Conservation (phyloP, 768 basidiomycete species). For the Russula foetens region DNA sequence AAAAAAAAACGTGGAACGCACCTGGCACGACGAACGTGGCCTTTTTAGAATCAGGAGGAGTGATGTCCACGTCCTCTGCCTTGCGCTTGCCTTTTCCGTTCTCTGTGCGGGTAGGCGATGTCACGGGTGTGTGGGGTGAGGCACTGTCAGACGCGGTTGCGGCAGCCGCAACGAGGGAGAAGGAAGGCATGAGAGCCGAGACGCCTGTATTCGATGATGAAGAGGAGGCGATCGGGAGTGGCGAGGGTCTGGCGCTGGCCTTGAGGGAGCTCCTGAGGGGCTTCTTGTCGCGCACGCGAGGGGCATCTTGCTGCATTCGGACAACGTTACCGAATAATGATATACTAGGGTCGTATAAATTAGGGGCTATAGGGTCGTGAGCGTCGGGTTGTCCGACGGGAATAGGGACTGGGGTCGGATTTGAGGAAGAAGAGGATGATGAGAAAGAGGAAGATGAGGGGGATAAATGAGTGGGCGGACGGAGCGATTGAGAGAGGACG, state of each 20-base stretch:
- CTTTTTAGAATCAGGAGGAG: slow-evolving; percentile 55
- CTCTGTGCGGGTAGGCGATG: slow-evolving; percentile 24
- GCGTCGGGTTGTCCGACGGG: neutral
- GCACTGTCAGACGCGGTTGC: slow-evolving; percentile 26
- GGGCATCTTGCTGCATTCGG: slow-evolving; percentile 14
- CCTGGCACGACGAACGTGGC: slow-evolving; percentile 57
- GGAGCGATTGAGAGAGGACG: neutral
- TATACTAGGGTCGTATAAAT: slow-evolving; percentile 14
- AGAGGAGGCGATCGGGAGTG: slow-evolving; percentile 15
- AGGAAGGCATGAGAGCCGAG: neutral
- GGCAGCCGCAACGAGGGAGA: slow-evolving; percentile 15
- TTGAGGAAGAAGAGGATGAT: neutral
- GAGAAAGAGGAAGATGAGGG: neutral
- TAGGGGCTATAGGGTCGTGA: slow-evolving; percentile 4
- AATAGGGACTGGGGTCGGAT: slow-evolving; percentile 1
- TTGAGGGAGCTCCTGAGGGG: slow-evolving; percentile 19
- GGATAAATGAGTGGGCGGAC: neutral
- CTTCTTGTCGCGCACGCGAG: slow-evolving; percentile 15
- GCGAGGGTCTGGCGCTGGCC: slow-evolving; percentile 7
- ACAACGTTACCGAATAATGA: slow-evolving; percentile 7
- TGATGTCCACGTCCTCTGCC: slow-evolving; percentile 62
- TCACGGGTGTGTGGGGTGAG: slow-evolving; percentile 11
- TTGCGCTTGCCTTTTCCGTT: slow-evolving; percentile 57
- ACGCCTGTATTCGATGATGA: slow-evolving; percentile 9
- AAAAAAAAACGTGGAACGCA: slow-evolving; percentile 30